Percentiles rank a stretch among this genome's conserved stretches.
Evolutionary conservation across 176 grass and related monocot species (phyloP).

Genomic region (Musa acuminata): DNA sequence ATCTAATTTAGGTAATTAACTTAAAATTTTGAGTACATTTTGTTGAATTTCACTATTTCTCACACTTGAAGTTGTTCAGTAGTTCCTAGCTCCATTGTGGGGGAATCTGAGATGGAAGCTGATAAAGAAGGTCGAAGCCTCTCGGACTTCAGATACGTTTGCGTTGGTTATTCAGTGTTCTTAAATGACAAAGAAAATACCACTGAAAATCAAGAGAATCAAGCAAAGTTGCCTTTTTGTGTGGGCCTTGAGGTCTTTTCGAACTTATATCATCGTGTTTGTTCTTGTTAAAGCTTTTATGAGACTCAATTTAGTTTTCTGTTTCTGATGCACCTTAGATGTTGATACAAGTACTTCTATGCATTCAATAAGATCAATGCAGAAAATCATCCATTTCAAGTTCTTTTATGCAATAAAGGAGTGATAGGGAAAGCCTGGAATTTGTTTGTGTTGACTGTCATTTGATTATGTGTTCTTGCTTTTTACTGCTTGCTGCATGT

Average conservation of each 20-base stretch:
- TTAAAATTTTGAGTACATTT: no score
- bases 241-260: conserved; percentile 67
- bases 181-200: conserved; percentile 50
- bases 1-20: no score
- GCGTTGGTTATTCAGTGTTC: conserved; percentile 78
- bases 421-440: no score
- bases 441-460: no score
- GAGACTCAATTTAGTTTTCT: not conserved
- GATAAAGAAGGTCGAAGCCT: conserved; percentile 66
- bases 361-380: no score
- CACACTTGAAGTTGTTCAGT: conserved; percentile 11
- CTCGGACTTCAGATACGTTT: conserved; percentile 77
- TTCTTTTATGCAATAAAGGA: no score
- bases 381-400: no score
- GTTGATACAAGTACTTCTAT: no score
- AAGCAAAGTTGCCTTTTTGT: conserved; percentile 59
- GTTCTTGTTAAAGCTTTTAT: conserved; percentile 1
- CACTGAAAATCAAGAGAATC: conserved; percentile 36
- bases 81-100: conserved; percentile 65
- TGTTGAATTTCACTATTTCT: no score
- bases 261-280: not conserved
- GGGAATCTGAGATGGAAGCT: conserved; percentile 76
- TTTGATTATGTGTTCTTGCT: no score
- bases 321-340: no score
- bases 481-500: no score